Evolutionary conservation across 495 filamentous ascomycete genomes (phyloP).

Genomic region (Aspergillus hancockii): DNA sequence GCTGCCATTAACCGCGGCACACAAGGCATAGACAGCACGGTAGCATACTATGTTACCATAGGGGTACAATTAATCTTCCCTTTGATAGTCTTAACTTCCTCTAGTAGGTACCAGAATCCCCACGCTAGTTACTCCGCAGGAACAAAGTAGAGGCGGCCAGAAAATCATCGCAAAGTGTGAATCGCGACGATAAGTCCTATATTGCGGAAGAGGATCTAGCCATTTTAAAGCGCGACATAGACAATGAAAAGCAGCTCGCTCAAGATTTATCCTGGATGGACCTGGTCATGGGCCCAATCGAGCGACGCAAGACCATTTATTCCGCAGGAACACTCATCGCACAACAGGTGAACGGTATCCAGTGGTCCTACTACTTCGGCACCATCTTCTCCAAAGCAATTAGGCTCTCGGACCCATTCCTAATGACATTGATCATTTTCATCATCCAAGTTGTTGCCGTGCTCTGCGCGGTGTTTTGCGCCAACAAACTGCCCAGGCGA

Average conservation of each 20-base stretch:
- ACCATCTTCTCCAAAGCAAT: not conserved
- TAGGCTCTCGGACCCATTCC: not conserved
- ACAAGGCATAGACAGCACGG: not conserved
- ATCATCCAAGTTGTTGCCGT: not conserved
- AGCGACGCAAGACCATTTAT: constrained; percentile 2
- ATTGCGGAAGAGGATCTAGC: not conserved
- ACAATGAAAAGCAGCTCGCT: not conserved
- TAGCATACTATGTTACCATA: not conserved
- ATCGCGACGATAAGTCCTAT: not conserved
- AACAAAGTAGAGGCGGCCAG: not conserved
- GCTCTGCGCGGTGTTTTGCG: not conserved
- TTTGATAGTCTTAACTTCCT: not conserved
- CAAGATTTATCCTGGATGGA: not conserved
- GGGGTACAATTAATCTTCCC: not conserved
- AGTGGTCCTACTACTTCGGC: not conserved
- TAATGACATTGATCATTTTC: not conserved
- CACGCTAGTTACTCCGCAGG: not conserved
- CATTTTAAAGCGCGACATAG: not conserved
- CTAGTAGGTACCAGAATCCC: not conserved
- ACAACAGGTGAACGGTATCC: not conserved
- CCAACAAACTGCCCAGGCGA: not conserved
- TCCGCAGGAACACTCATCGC: not conserved
- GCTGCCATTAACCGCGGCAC: constrained; percentile 1
- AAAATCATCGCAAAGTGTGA: not conserved
- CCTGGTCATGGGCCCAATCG: not conserved